Conservation (phyloP, 768 basidiomycete species). For the Boletellus sp. region DNA sequence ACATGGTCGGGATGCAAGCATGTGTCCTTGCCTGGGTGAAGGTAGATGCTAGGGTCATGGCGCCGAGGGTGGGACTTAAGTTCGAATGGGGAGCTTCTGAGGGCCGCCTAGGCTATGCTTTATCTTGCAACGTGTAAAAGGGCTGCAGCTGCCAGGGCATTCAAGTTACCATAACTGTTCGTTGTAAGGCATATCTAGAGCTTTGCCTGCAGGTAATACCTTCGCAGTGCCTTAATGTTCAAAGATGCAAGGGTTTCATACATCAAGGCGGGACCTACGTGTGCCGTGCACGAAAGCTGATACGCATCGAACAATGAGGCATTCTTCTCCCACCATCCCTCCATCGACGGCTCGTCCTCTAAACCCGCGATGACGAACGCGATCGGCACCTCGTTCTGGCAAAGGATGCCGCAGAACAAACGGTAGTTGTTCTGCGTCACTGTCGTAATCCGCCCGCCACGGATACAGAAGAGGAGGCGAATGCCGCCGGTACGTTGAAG, state of each 20-base stretch:
- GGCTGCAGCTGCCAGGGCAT: too few relatives aligned
- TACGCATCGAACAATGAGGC: constrained; percentile 27
- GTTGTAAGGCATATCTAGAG: constrained; percentile 5
- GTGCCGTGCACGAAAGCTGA: constrained; percentile 24
- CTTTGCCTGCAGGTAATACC: constrained; percentile 3
- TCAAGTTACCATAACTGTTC: constrained; percentile 1
- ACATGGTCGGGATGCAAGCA: neutral
- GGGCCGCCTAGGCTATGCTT: neutral
- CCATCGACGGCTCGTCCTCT: constrained; percentile 33
- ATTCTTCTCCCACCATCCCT: constrained; percentile 35
- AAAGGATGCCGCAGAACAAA: constrained; percentile 29
- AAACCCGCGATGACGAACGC: constrained; percentile 31
- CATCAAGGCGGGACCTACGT: constrained; percentile 17
- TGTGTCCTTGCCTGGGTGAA: constrained; percentile 6
- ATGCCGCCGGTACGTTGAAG: constrained; percentile 32
- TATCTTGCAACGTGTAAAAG: neutral
- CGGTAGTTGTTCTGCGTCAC: constrained; percentile 31
- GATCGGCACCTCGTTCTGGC: constrained; percentile 30
- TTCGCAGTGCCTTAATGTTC: too few relatives aligned
- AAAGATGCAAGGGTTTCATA: neutral
- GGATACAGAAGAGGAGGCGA: constrained; percentile 33
- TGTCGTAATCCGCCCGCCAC: constrained; percentile 30
- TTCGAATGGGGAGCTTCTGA: neutral
- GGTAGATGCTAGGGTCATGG: constrained; percentile 4
- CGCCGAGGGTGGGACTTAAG: neutral